Evolutionary conservation across 2,329 filamentous ascomycete genomes (phyloP).

Genomic region (Botryotinia convoluta): DNA sequence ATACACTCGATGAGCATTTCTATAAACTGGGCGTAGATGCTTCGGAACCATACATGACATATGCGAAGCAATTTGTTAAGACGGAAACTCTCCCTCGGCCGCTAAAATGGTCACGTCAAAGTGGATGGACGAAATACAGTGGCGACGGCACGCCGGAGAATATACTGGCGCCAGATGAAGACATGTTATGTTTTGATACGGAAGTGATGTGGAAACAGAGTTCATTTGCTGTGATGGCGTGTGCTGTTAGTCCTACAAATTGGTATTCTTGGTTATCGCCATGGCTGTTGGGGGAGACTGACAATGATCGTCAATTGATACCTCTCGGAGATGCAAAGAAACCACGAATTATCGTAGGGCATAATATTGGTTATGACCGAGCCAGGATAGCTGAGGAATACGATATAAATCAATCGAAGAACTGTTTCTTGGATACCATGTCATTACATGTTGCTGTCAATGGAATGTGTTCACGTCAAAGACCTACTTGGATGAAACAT

Average conservation of each 20-base stretch:
- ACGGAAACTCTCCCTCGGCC: slow-evolving; percentile 58
- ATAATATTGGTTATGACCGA: slow-evolving; percentile 94
- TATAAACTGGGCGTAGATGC: slow-evolving; percentile 81
- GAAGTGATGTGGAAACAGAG: slow-evolving; percentile 96
- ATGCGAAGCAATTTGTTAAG: slow-evolving; percentile 71
- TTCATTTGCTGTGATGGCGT: slow-evolving; percentile 94
- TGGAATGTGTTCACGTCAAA: slow-evolving; percentile 95
- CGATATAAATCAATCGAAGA: slow-evolving; percentile 74
- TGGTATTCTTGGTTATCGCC: slow-evolving; percentile 99
- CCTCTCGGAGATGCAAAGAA: slow-evolving; percentile 75
- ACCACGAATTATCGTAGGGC: slow-evolving; percentile 79
- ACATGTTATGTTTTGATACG: slow-evolving; percentile 87
- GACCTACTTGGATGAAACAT: slow-evolving; percentile 96
- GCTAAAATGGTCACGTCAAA: slow-evolving; percentile 70
- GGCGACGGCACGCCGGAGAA: slow-evolving; percentile 68
- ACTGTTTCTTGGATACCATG: slow-evolving; percentile 95
- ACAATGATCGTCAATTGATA: slow-evolving; percentile 75
- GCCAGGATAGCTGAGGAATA: slow-evolving; percentile 90
- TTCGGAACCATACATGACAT: slow-evolving; percentile 76
- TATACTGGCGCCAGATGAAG: slow-evolving; percentile 74
- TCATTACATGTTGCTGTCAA: slow-evolving; percentile 96
- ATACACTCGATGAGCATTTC: slow-evolving; percentile 90
- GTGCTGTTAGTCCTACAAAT: slow-evolving; percentile 79
- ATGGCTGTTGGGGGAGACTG: slow-evolving; percentile 83
- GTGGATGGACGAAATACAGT: slow-evolving; percentile 94